These are phyloP conservation scores for Diaporthe longicolla DNA, from an alignment of 2,329 filamentous ascomycete genomes.

Conservation along the genomic window DNA sequence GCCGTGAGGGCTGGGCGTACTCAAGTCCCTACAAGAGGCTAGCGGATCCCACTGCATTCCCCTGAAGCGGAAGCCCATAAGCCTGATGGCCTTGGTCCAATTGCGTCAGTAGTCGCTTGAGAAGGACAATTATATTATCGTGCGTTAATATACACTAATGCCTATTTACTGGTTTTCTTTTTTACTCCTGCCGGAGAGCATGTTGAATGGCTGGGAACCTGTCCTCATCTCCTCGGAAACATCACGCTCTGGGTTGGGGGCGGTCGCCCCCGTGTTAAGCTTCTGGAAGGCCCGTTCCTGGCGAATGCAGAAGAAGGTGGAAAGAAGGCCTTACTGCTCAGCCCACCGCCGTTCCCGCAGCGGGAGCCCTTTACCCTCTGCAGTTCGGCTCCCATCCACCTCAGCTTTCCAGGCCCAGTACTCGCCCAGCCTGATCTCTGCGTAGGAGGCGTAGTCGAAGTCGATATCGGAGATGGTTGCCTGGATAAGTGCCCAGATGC, in stretches of 20 bases:
- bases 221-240: conserved; percentile 3
- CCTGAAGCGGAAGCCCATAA: too few species aligned
- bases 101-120: neutral
- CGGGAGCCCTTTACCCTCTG: conserved; percentile 71
- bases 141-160: conserved; percentile 20
- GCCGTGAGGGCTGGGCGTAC: neutral
- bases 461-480: conserved; percentile 94
- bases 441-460: conserved; percentile 95
- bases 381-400: conserved; percentile 71
- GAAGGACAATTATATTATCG: conserved; percentile 25
- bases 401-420: conserved; percentile 94
- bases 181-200: conserved; percentile 16
- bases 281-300: neutral
- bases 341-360: conserved; percentile 87
- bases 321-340: conserved; percentile 55
- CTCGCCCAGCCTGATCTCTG: conserved; percentile 86
- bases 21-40: neutral
- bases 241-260: conserved; percentile 12
- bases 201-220: conserved; percentile 39
- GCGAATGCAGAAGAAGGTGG: neutral
- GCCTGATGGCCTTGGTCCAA: too few species aligned
- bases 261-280: neutral
- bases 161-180: conserved; percentile 21
- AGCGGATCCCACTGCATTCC: neutral
- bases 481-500: conserved; percentile 96